These are phyloP conservation scores for Excoecaria cochinchinensis DNA, from an alignment of 345 rosid species.

Conservation along the genomic window DNA sequence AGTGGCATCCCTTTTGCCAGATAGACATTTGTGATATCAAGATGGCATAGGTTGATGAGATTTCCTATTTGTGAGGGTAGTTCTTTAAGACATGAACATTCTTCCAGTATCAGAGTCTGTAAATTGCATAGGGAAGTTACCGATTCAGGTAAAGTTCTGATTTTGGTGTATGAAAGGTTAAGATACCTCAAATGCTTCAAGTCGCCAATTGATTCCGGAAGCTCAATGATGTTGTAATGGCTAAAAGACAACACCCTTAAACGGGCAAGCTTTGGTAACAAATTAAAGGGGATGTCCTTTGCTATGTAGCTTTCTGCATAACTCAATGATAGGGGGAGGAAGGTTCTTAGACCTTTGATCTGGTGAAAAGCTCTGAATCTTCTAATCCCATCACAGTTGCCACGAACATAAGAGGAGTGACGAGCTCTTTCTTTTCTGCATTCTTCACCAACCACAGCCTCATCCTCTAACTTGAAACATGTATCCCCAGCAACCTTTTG, in stretches of 20 bases:
- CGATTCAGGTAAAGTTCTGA: conserved; percentile 9
- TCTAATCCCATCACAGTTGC: conserved; percentile 3
- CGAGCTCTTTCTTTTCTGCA: background rate
- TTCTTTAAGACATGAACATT: conserved; percentile 22
- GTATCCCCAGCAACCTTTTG: conserved; percentile 8
- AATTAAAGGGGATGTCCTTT: background rate
- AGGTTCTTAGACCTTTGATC: background rate
- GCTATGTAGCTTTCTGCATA: background rate
- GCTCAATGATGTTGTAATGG: conserved; percentile 2
- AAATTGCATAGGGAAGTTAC: background rate
- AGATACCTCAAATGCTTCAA: conserved; percentile 11
- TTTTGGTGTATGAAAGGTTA: conserved; percentile 11
- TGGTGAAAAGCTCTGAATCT: background rate
- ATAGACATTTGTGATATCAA: conserved; percentile 27
- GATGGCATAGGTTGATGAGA: conserved; percentile 35
- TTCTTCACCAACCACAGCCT: background rate
- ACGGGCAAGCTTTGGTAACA: background rate
- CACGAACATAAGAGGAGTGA: conserved; percentile 11
- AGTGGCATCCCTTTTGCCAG: conserved; percentile 33
- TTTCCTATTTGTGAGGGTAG: conserved; percentile 37
- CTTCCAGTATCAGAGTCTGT: conserved; percentile 33
- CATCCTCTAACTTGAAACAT: conserved; percentile 11
- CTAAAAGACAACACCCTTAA: conserved; percentile 7
- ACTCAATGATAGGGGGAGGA: background rate
- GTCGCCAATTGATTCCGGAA: conserved; percentile 1